These are phyloP conservation scores for Talaromyces sp. DNA, from an alignment of 2,329 filamentous ascomycete genomes.

Conservation along the genomic window DNA sequence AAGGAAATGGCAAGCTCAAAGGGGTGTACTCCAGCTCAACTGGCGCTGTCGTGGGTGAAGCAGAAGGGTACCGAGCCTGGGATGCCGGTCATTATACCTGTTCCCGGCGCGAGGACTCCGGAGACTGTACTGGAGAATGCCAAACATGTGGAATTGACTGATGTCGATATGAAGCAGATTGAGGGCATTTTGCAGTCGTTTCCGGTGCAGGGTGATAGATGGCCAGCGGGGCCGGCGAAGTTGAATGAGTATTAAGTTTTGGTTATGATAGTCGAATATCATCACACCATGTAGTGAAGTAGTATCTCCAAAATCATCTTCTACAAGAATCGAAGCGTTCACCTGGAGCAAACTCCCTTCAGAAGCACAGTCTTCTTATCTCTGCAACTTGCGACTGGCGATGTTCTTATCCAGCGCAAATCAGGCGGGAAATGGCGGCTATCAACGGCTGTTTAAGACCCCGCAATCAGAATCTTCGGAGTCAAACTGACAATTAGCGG, in stretches of 20 bases:
- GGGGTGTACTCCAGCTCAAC: conserved; percentile 43
- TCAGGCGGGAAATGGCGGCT: not conserved
- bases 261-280: too few species aligned
- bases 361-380: too few species aligned
- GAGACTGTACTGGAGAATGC: conserved; percentile 40
- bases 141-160: conserved; percentile 40
- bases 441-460: not conserved
- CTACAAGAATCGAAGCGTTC: too few species aligned
- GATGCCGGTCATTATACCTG: conserved; percentile 44
- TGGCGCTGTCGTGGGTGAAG: conserved; percentile 50
- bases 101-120: conserved; percentile 29
- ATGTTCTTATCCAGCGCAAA: not conserved
- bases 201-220: conserved; percentile 19
- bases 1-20: conserved; percentile 44
- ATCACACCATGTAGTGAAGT: too few species aligned
- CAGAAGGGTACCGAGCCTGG: conserved; percentile 43
- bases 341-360: too few species aligned
- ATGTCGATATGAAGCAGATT: conserved; percentile 35
- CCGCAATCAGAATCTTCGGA: not conserved
- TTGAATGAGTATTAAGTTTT: conserved; percentile 9
- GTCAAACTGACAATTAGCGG: not conserved
- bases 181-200: conserved; percentile 1
- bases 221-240: conserved; percentile 15
- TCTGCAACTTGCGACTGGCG: not conserved
- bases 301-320: too few species aligned